phyloP scores from a whole-genome alignment of 345 rosid genomes.

The Eucalyptus lansdowneana region DNA sequence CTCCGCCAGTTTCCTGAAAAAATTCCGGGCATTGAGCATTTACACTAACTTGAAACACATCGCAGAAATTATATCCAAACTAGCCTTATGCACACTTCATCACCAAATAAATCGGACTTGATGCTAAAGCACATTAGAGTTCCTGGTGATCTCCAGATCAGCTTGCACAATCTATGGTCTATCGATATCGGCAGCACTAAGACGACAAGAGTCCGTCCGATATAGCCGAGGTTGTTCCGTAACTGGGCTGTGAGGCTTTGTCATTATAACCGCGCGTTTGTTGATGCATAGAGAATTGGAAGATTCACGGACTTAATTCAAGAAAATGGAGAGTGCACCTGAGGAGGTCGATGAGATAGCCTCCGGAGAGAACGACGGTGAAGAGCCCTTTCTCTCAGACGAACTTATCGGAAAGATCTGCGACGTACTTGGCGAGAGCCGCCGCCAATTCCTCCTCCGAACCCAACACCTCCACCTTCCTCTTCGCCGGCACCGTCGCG shows the following conservation, averaged over 20 bases:
- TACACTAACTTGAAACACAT: neutral
- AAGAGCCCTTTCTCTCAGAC: constrained; percentile 50
- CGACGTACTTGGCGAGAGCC: constrained; percentile 50
- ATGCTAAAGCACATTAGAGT: neutral
- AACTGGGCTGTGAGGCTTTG: neutral
- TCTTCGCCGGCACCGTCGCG: neutral
- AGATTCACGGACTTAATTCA: neutral
- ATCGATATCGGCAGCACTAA: neutral
- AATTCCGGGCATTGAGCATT: neutral
- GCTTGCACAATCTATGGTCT: neutral
- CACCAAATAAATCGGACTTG: neutral
- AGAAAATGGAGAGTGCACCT: constrained; percentile 10
- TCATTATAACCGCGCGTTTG: neutral
- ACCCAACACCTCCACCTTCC: constrained; percentile 36
- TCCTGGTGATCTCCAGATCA: neutral
- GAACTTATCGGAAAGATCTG: constrained; percentile 48
- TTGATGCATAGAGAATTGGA: neutral
- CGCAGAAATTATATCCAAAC: neutral
- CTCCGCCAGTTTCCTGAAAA: constrained; percentile 49
- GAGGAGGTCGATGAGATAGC: constrained; percentile 59
- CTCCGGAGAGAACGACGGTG: constrained; percentile 73
- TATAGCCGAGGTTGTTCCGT: neutral
- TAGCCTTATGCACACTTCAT: neutral
- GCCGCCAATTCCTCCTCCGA: constrained; percentile 47
- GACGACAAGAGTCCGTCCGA: neutral